A percentile compares a stretch with the other conserved stretches of the same genome.
Conservation (phyloP, 805 yeast genomes). For the Saitoella complicata region DNA sequence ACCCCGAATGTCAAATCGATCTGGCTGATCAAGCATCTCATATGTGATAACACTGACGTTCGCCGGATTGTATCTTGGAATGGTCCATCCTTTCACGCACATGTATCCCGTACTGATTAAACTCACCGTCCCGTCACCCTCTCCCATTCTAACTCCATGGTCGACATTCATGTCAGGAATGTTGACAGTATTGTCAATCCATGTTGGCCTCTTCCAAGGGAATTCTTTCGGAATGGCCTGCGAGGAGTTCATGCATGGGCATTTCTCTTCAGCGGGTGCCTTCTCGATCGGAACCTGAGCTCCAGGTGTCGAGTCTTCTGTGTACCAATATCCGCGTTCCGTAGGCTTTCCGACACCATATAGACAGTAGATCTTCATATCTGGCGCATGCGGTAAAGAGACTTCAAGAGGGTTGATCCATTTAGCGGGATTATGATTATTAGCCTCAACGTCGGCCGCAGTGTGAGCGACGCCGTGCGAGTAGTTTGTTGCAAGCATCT, state of each 20-base stretch:
- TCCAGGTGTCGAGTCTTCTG: conserved; percentile 30
- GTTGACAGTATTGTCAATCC: background rate
- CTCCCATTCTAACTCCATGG: conserved; percentile 62
- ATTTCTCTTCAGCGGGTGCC: too few relatives aligned
- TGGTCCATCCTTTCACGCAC: conserved; percentile 45
- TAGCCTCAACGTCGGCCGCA: conserved; percentile 38
- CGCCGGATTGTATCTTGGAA: conserved; percentile 53
- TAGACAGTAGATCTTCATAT: conserved; percentile 71
- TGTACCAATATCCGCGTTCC: conserved; percentile 80
- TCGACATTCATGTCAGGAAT: background rate
- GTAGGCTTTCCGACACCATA: conserved; percentile 97
- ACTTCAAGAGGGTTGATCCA: conserved; percentile 96
- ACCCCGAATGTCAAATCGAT: conserved; percentile 83
- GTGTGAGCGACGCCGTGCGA: conserved; percentile 62
- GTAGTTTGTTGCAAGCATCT: conserved; percentile 31
- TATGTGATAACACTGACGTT: conserved; percentile 56
- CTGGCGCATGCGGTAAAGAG: conserved; percentile 83
- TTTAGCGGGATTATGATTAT: conserved; percentile 55
- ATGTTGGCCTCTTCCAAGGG: too few relatives aligned
- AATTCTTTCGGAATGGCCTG: too few relatives aligned
- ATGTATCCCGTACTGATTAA: conserved; percentile 60
- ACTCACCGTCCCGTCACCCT: conserved; percentile 95
- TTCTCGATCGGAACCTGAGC: too few relatives aligned
- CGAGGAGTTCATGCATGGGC: too few relatives aligned
- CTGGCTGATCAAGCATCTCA: conserved; percentile 88